These are phyloP conservation scores for Ascochyta lentis DNA, from an alignment of 2,329 filamentous ascomycete genomes.

Conservation along the genomic window DNA sequence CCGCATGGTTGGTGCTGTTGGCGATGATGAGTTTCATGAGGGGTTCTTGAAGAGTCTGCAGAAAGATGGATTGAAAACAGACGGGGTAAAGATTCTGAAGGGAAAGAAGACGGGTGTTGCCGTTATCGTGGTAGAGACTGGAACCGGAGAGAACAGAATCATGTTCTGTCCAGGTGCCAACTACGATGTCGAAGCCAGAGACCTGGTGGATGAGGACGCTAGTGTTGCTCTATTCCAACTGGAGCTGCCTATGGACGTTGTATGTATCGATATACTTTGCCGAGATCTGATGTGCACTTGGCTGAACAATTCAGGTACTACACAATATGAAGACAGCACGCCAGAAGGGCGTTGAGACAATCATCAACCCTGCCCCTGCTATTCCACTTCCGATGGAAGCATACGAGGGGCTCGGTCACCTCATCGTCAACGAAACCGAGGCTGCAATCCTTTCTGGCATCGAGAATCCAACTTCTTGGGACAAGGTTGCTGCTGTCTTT, in stretches of 20 bases:
- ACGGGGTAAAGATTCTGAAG: slow-evolving; percentile 48
- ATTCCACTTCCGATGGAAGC: slow-evolving; percentile 69
- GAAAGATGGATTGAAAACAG: slow-evolving; percentile 53
- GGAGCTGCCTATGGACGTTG: slow-evolving; percentile 54
- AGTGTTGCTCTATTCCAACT: slow-evolving; percentile 56
- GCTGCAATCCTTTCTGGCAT: slow-evolving; percentile 73
- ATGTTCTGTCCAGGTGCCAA: slow-evolving; percentile 58
- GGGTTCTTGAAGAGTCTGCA: slow-evolving; percentile 51
- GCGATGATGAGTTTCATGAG: slow-evolving; percentile 53
- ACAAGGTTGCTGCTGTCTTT: slow-evolving; percentile 59
- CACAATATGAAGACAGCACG: slow-evolving; percentile 47
- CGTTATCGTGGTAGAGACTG: slow-evolving; percentile 58
- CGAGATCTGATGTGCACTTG: not conserved
- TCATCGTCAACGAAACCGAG: slow-evolving; percentile 92
- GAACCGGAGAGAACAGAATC: slow-evolving; percentile 57
- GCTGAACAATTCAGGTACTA: slow-evolving; percentile 32
- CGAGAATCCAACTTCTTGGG: slow-evolving; percentile 41
- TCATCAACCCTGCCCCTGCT: slow-evolving; percentile 84
- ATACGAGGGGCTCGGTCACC: slow-evolving; percentile 73
- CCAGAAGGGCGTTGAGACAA: slow-evolving; percentile 57
- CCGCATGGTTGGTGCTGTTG: slow-evolving; percentile 59
- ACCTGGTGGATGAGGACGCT: slow-evolving; percentile 50
- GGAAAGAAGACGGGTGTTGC: slow-evolving; percentile 57
- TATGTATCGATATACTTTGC: slow-evolving; percentile 20
- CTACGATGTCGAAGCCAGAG: slow-evolving; percentile 45